These are phyloP conservation scores for Fomitopsis serialis DNA, from an alignment of 768 basidiomycete genomes.

Conservation along the genomic window DNA sequence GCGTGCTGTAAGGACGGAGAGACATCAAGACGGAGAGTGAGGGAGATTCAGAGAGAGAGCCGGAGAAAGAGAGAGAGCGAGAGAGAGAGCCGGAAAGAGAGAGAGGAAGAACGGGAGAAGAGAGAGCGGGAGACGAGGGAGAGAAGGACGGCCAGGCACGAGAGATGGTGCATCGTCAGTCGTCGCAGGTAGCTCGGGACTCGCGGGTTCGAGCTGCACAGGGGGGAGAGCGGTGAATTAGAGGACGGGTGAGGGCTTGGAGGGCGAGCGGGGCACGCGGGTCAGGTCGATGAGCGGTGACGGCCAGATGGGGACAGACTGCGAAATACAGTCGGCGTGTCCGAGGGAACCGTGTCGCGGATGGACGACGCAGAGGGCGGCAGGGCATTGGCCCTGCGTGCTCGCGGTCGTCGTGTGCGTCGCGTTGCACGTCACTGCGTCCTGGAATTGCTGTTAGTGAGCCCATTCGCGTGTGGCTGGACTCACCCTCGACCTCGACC, in stretches of 20 bases:
- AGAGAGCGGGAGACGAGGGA: too few relatives aligned
- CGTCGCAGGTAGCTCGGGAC: not conserved
- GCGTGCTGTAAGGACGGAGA: too few relatives aligned
- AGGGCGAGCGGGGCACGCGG: not conserved
- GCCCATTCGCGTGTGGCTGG: too few relatives aligned
- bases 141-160: not conserved
- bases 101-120: too few relatives aligned
- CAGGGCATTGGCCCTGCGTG: not conserved
- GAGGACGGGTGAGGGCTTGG: not conserved
- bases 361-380: not conserved
- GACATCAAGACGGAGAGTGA: too few relatives aligned
- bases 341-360: not conserved
- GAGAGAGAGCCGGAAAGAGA: too few relatives aligned
- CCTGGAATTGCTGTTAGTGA: too few relatives aligned
- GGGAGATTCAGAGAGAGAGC: too few relatives aligned
- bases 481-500: too few relatives aligned
- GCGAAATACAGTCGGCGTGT: not conserved
- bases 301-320: slow-evolving; percentile 1
- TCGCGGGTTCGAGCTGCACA: not conserved
- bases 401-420: not conserved
- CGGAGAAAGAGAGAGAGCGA: too few relatives aligned
- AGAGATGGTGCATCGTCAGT: not conserved
- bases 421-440: too few relatives aligned
- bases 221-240: not conserved
- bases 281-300: not conserved